A percentile compares a stretch with the other conserved stretches of the same genome.
Conservation (phyloP, 2,329 filamentous ascomycete species). For the Stagonosporopsis chrysanthemi region DNA sequence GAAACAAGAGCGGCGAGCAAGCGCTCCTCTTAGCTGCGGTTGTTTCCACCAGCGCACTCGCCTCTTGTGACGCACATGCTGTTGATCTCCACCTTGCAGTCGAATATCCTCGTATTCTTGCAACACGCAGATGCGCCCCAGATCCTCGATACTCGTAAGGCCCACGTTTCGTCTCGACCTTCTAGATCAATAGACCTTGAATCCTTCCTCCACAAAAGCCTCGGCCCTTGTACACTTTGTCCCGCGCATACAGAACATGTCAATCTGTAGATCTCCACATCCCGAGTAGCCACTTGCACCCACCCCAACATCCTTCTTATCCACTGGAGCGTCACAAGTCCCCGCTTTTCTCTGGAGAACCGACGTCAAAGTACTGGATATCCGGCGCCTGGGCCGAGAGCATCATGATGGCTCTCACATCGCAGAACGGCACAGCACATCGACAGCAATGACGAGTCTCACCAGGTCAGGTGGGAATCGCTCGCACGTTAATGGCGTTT, state of each 20-base stretch:
- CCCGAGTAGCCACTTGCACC: slow-evolving; percentile 5
- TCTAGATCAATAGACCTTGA: slow-evolving; percentile 11
- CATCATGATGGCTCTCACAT: slow-evolving; percentile 16
- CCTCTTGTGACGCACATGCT: slow-evolving; percentile 1
- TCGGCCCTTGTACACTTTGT: slow-evolving; percentile 6
- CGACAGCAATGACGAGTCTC: not conserved
- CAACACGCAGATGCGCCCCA: not conserved
- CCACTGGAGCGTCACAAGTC: slow-evolving; percentile 13
- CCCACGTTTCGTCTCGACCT: slow-evolving; percentile 1
- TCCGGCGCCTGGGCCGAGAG: slow-evolving; percentile 11
- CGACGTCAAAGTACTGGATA: slow-evolving; percentile 18
- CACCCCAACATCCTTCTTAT: not conserved
- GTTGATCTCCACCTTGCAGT: not conserved
- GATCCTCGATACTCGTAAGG: not conserved
- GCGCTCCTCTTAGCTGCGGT: not conserved
- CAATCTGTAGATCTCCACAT: slow-evolving; percentile 26
- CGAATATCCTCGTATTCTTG: not conserved
- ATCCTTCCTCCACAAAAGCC: slow-evolving; percentile 7
- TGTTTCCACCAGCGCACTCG: slow-evolving; percentile 2
- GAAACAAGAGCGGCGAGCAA: slow-evolving; percentile 9
- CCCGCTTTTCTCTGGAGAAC: slow-evolving; percentile 19
- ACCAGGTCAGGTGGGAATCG: not conserved
- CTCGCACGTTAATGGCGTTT: not conserved
- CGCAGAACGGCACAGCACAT: slow-evolving; percentile 1
- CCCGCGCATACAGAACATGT: slow-evolving; percentile 20